Base-by-base conservation (phyloP, 352 stramenopile species). In the Thraustochytrium striatum region DNA sequence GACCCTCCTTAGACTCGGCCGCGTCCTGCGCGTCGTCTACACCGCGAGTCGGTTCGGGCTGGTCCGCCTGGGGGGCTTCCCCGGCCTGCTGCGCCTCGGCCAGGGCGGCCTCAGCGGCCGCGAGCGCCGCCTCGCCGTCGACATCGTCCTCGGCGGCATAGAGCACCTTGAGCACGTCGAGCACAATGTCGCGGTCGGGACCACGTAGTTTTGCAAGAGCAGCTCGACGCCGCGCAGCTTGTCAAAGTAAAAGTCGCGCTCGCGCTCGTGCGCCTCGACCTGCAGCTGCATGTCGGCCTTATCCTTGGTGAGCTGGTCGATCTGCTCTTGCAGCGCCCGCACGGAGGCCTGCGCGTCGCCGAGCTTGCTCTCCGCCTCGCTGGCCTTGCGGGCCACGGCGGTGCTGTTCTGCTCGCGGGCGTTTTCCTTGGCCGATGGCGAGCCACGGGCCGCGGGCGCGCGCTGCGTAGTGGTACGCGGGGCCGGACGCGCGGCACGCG, bases 191-290 rank as follows among this genome's bases (percentile, higher is more conserved):
- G 2, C 50, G 41, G 32, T 82, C 78, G 0, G 65, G 9, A 16
- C 78, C 68, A 2, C 19, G 57, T 70, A 82, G 8, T 53, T 72
- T 32, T 81, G 72, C 9, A 79, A 43, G n/a, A 80, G 47, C 19
- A 80, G 7, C 41, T 99, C 96, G 62, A 99, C 93, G 79, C 97
- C 91, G 58, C 95, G 89, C 36, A 99, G 88, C 86, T 99, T 99
- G 61, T 95, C 89, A 85, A 99, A 99, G 85, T 99, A 99, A 83
- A 99, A 99, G 81, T 99, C 95, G 8, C 95, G 87, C 84, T 98
- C 95, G 73, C 91, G 92, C 83, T 97, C 92, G 16, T 97, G 84
- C 39, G 88, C 92, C 72, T 95, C 88, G 0, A 96, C 86, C 84
- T 94, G 41, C 38, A n/a, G 13, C 13, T 82, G 5, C 30, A 85